These are phyloP conservation scores for Russula ochroleuca DNA, from an alignment of 768 basidiomycete species.

Conservation along the genomic window DNA sequence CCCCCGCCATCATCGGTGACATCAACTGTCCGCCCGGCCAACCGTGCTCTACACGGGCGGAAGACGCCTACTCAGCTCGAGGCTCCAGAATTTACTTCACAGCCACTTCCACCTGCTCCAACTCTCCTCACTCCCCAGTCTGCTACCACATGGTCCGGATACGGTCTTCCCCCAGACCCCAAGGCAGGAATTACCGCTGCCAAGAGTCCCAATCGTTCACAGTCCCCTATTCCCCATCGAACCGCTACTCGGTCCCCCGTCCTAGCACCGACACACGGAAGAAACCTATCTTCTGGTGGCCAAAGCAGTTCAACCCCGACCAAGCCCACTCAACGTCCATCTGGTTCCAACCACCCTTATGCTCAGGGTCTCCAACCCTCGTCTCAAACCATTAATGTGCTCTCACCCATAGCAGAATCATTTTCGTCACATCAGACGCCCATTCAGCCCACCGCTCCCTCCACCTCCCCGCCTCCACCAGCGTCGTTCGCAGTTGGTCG, in stretches of 20 bases:
- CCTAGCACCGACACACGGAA: conserved; percentile 40
- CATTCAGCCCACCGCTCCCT: conserved; percentile 48
- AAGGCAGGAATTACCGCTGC: conserved; percentile 48
- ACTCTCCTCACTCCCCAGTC: conserved; percentile 32
- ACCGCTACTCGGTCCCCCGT: conserved; percentile 34
- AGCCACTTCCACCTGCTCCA: conserved; percentile 37
- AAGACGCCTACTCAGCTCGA: conserved; percentile 60
- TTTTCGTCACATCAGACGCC: conserved; percentile 39
- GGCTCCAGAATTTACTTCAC: conserved; percentile 36
- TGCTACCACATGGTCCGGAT: conserved; percentile 31
- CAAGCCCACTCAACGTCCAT: conserved; percentile 39
- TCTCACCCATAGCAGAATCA: conserved; percentile 73
- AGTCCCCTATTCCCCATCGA: conserved; percentile 35
- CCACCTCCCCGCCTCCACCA: conserved; percentile 29
- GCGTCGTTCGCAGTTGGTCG: conserved; percentile 51
- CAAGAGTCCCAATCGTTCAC: conserved; percentile 34
- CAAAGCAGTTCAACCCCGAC: conserved; percentile 16
- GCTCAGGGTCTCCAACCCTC: conserved; percentile 56
- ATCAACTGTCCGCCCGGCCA: conserved; percentile 33
- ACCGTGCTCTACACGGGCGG: conserved; percentile 34
- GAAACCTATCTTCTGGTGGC: conserved; percentile 49
- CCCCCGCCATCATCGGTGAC: conserved; percentile 32
- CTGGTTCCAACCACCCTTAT: conserved; percentile 47
- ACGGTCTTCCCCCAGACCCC: conserved; percentile 59
- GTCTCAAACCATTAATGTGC: conserved; percentile 37